Evolutionary conservation across 2,329 filamentous ascomycete species (phyloP).

Genomic region (Penicillium decumbens): DNA sequence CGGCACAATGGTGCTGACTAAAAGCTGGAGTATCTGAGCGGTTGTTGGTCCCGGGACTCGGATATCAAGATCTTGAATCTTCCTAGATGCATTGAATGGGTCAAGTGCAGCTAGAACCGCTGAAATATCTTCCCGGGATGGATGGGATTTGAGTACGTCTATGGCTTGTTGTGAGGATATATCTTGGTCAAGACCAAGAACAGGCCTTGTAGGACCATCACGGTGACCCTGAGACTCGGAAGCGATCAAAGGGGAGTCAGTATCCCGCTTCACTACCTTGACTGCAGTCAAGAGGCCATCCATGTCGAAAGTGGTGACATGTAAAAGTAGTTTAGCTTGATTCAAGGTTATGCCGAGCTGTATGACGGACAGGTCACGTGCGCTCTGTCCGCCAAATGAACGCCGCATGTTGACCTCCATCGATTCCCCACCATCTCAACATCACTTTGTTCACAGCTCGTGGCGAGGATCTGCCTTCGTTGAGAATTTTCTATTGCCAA

Average conservation of each 20-base stretch:
- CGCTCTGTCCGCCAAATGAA: constrained; percentile 9
- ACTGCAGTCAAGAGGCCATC: constrained; percentile 39
- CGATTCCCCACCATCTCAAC: constrained; percentile 9
- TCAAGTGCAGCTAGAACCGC: constrained; percentile 34
- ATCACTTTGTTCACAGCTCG: not conserved
- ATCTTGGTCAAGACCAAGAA: constrained; percentile 16
- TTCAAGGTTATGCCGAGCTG: constrained; percentile 15
- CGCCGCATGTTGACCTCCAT: constrained; percentile 13
- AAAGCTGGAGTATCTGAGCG: constrained; percentile 67
- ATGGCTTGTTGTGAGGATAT: constrained; percentile 33
- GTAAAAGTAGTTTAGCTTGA: constrained; percentile 17
- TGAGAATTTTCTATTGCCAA: not conserved
- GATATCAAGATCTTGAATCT: constrained; percentile 50
- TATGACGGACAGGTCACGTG: constrained; percentile 29
- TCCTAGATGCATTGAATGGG: constrained; percentile 24
- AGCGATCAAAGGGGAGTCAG: constrained; percentile 16
- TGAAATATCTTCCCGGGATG: constrained; percentile 32
- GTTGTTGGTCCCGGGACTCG: constrained; percentile 60
- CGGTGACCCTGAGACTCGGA: constrained; percentile 7
- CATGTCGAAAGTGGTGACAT: constrained; percentile 27
- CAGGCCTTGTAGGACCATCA: constrained; percentile 9
- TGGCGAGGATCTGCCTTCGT: not conserved
- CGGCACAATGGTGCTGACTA: constrained; percentile 70
- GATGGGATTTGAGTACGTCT: constrained; percentile 39
- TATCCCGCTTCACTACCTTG: constrained; percentile 32